Base-by-base conservation (phyloP, 2,329 filamentous ascomycete genomes). In the Fusarium abutilonis region DNA sequence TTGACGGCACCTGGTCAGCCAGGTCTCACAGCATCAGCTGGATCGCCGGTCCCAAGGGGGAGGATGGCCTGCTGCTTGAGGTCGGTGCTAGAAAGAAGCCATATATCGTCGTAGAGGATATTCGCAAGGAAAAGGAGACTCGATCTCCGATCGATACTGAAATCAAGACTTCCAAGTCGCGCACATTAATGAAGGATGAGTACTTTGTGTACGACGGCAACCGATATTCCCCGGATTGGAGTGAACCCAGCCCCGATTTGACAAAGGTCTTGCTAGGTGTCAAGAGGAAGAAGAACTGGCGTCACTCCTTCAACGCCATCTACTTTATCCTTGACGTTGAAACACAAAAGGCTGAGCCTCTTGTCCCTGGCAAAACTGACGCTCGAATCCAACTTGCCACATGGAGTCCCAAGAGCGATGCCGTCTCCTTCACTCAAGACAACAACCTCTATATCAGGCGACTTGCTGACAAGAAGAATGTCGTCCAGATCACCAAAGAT, bases 241-340 rank as follows among this genome's bases (percentile, higher is more conserved):
- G 87, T 4, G 89, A 86, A 81, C 92, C 95, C 3, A 97, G 92
- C 72, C 86, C 88, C 26, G 86, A 98, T 74, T 82, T 97, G 74
- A 92, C 88, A 70, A 94, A 91, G 74, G 92, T 99, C 4, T 83
- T 99, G 47, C 79, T 97, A n/a, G 83, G 88, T 45, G 92, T 92
- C 9, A 81, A 92, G 48, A 74, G 80, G 19, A 78, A 91, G 74
- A 86, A 86, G 69, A 93, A 95, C 69, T 99, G 93, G 90, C 88
- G 95, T 65, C 90, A 98, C 75, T 98, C 94, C 0, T 93, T 86
- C 71, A 93, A 88, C 9, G 94, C 89, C 1, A 81, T 84, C 23
- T 99, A 97, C 79, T 99, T 91, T 87, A 88, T 99, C 57, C 90
- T 97, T 65, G 91, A 99, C 72, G 95, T 99, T 23, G 86, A 85